A percentile compares a stretch with the other conserved stretches of the same genome.
These are phyloP conservation scores for Dalbergia oliveri DNA, from an alignment of 306 rosid genomes.

Conservation along the genomic window DNA sequence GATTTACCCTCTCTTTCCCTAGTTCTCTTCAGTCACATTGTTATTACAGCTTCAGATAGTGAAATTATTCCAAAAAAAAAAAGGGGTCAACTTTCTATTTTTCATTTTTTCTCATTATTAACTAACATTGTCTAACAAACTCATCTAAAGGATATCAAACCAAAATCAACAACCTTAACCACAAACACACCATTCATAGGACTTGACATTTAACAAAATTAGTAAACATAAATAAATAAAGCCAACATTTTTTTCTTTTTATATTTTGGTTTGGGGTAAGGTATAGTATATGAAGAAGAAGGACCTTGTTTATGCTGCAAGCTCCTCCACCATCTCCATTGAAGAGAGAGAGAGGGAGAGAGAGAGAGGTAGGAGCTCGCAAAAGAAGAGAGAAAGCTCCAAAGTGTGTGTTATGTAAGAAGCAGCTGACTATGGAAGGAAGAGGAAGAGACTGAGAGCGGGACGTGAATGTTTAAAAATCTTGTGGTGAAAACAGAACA, in stretches of 20 bases:
- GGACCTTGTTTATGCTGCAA: slow-evolving; percentile 59
- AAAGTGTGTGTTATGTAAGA: background rate
- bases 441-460: slow-evolving; percentile 34
- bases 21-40: slow-evolving; percentile 8
- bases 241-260: background rate
- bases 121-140: slow-evolving; percentile 8
- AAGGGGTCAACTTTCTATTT: background rate
- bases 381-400: background rate
- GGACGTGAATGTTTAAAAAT: slow-evolving; percentile 35
- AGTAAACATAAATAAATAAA: background rate
- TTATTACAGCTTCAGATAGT: slow-evolving; percentile 8
- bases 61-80: background rate
- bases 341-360: slow-evolving; percentile 3
- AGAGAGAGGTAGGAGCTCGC: slow-evolving; percentile 24
- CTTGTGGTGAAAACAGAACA: background rate
- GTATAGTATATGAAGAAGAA: slow-evolving; percentile 4
- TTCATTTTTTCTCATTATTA: background rate
- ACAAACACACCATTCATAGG: slow-evolving; percentile 2
- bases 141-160: background rate
- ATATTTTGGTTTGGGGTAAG: background rate
- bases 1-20: background rate
- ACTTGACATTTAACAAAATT: slow-evolving; percentile 1
- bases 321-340: slow-evolving; percentile 45
- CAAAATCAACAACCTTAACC: slow-evolving; percentile 15
- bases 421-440: slow-evolving; percentile 1